phyloP scores from a whole-genome alignment of 208 protist species.

The Acanthamoeba sp. region DNA sequence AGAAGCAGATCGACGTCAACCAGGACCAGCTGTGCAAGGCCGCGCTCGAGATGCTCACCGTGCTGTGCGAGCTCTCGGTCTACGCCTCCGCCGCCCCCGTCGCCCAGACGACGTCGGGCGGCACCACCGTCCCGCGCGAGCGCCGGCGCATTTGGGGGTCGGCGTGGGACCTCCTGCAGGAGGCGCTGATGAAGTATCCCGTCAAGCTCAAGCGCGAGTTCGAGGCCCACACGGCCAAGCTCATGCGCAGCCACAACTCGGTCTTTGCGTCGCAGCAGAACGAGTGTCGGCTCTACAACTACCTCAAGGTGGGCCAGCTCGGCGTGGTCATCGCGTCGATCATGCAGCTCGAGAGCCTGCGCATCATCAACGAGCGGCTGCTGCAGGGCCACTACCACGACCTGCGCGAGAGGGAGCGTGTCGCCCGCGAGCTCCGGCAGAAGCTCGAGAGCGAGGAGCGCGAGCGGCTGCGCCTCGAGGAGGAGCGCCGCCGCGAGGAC shows the following conservation, averaged over 20 bases:
- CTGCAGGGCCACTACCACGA: slow-evolving; percentile 1
- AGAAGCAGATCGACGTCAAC: slow-evolving; percentile 35
- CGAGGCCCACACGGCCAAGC: neutral
- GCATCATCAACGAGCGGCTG: neutral
- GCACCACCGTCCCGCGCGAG: neutral
- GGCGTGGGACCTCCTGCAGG: slow-evolving; percentile 17
- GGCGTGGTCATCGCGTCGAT: slow-evolving; percentile 1
- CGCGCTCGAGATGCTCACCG: neutral
- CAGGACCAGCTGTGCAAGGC: slow-evolving; percentile 32
- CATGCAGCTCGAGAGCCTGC: slow-evolving; percentile 13
- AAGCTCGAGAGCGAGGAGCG: neutral
- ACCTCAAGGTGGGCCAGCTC: neutral
- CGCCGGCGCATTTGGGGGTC: neutral
- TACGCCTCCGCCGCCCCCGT: neutral
- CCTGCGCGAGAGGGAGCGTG: neutral
- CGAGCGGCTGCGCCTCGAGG: neutral
- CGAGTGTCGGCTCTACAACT: neutral
- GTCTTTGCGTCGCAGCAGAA: neutral
- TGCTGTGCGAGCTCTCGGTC: slow-evolving; percentile 1
- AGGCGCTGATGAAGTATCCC: slow-evolving; percentile 19
- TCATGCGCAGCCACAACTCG: slow-evolving; percentile 13
- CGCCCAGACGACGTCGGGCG: too few relatives aligned
- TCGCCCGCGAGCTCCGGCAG: neutral
- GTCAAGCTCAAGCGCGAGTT: neutral
- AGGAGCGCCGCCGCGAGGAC: neutral